Evolutionary conservation across 805 yeast genomes (phyloP).

Genomic region (Pichia manshurica): DNA sequence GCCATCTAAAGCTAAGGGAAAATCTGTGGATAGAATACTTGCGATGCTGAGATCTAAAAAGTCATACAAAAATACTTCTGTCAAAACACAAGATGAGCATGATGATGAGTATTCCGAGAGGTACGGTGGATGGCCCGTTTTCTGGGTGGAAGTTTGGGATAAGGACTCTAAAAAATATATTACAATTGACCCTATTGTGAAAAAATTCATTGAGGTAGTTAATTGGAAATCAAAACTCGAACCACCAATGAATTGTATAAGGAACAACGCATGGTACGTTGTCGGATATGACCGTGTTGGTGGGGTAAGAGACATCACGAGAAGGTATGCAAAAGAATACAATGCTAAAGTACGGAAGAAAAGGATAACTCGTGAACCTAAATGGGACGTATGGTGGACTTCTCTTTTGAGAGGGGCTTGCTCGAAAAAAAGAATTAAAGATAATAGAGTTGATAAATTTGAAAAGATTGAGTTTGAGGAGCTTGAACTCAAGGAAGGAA

Average conservation of each 20-base stretch:
- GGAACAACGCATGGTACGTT: constrained; percentile 65
- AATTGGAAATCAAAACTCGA: constrained; percentile 44
- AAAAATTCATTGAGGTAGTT: constrained; percentile 56
- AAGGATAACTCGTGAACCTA: constrained; percentile 56
- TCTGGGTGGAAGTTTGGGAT: constrained; percentile 96
- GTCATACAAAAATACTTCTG: constrained; percentile 16
- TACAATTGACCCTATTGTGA: constrained; percentile 76
- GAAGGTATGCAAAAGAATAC: constrained; percentile 67
- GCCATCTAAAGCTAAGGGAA: constrained; percentile 1
- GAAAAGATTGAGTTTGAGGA: constrained; percentile 59
- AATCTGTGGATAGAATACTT: constrained; percentile 21
- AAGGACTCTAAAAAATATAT: constrained; percentile 65
- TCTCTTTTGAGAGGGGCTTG: constrained; percentile 35
- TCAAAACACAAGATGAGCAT: constrained; percentile 1
- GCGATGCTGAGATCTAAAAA: constrained; percentile 25
- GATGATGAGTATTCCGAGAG: constrained; percentile 7
- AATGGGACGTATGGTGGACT: constrained; percentile 57
- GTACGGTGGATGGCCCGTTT: constrained; percentile 51
- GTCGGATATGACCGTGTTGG: constrained; percentile 67
- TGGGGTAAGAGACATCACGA: constrained; percentile 73
- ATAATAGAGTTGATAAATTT: constrained; percentile 38
- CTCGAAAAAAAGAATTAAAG: constrained; percentile 21
- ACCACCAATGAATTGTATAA: constrained; percentile 58
- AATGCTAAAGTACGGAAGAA: constrained; percentile 73
- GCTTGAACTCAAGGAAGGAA: constrained; percentile 69